Conservation (phyloP, 345 rosid species). For the Eucalyptus grandis region DNA sequence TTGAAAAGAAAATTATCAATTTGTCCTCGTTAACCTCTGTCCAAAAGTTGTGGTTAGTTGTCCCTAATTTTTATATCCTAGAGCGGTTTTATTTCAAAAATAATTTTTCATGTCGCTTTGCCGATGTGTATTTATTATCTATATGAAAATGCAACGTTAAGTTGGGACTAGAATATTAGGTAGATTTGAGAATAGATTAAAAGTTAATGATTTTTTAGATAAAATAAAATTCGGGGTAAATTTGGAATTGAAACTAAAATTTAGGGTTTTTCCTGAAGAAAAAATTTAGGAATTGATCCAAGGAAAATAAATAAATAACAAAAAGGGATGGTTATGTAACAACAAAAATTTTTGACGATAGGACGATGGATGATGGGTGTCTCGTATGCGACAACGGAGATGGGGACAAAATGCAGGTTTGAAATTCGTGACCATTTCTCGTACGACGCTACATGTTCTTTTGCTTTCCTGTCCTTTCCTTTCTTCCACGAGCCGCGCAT, state of each 20-base stretch:
- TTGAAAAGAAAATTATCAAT: too few species aligned
- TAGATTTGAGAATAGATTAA: too few species aligned
- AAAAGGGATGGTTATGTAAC: background rate
- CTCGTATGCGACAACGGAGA: background rate
- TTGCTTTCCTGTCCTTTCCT: background rate
- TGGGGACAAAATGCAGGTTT: background rate
- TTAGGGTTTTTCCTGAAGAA: too few species aligned
- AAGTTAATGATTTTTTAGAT: too few species aligned
- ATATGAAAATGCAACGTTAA: too few species aligned
- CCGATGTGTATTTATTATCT: too few species aligned
- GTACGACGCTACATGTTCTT: background rate
- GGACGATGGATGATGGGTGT: background rate
- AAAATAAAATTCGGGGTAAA: too few species aligned
- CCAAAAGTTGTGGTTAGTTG: fast-evolving
- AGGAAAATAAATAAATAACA: too few species aligned
- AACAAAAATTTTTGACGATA: background rate
- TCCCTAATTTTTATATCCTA: too few species aligned
- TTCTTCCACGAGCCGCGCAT: background rate
- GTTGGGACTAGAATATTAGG: too few species aligned
- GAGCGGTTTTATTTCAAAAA: fast-evolving
- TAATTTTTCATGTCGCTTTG: too few species aligned
- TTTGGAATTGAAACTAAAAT: fast-evolving
- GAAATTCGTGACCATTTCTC: background rate
- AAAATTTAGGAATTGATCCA: too few species aligned
- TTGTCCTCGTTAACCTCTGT: fast-evolving